Evolutionary conservation across 192 early-diverging fungal genomes (phyloP).

Genomic region (Pilobolus umbonatus): DNA sequence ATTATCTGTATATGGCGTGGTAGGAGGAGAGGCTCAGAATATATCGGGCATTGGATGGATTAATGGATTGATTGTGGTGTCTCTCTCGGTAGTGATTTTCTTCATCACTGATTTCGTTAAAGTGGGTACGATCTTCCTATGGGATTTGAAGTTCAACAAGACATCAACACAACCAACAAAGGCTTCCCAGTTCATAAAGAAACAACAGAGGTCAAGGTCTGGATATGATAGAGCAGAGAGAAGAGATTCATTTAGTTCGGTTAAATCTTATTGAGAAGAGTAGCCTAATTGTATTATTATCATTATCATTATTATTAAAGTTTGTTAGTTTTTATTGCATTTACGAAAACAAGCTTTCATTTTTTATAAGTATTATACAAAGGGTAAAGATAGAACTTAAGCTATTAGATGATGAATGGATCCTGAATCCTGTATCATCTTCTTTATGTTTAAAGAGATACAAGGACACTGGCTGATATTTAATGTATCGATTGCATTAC

Average conservation of each 20-base stretch:
- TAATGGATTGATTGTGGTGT: constrained; percentile 65
- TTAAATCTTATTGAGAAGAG: constrained; percentile 29
- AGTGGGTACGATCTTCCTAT: constrained; percentile 47
- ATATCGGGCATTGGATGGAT: constrained; percentile 52
- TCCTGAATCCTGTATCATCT: background rate
- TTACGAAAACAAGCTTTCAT: background rate
- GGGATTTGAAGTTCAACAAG: constrained; percentile 1
- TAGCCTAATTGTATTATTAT: background rate
- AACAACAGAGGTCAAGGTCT: constrained; percentile 16
- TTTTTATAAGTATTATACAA: no score
- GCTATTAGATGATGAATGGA: background rate
- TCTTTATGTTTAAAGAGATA: background rate
- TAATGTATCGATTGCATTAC: background rate
- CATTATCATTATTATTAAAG: background rate
- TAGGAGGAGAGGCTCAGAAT: constrained; percentile 16
- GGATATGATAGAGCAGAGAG: constrained; percentile 25
- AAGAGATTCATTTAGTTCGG: constrained; percentile 20
- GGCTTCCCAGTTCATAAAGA: constrained; percentile 17
- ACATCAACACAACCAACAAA: background rate
- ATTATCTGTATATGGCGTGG: constrained; percentile 41
- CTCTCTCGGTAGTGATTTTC: constrained; percentile 69
- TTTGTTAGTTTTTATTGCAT: background rate
- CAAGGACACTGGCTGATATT: constrained; percentile 20
- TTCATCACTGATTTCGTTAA: constrained; percentile 86
- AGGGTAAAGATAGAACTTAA: no score